Evolutionary conservation across 495 filamentous ascomycete genomes (phyloP), one percentile per base, ranked within the genome.

Genomic region (Penicillium desertorum): DNA sequence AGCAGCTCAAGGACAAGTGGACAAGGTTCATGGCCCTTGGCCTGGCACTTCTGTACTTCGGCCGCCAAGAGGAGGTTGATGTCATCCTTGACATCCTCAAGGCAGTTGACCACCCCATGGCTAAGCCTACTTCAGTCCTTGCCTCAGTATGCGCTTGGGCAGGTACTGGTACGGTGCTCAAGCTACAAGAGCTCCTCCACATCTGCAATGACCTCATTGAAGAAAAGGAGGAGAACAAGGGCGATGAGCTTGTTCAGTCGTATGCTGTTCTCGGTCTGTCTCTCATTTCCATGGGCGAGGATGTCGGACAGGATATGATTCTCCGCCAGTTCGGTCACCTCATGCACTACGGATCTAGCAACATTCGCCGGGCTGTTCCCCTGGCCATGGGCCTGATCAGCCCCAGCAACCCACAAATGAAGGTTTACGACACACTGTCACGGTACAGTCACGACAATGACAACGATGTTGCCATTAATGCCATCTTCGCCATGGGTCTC

Each of bases 351-450:
- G 93, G 95, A 48, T 94, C 96, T 62, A 81, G 91, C 67, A 96
- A 98, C 70, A 99, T 99, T 64, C 89, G 94, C 27, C 91, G 90
- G 63, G 92, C 91, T 27, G 95, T 99, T 20, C 94, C 94, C 20
- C 80, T 99, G n/a, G 94, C 94, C 19, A 95, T 99, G 92, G 94
- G 90, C 64, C 81, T 99, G 50, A 84, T 99, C 65, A 94, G 89
- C 75, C 92, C 94, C 25, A 95, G 91, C 77, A 99, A 98, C 76
- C 94, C 94, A 8, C 95, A 98, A 70, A 99, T 99, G 93, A 99
- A 98, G 79, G 88, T 99, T 34, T 99, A 99, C 75, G 94, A 99
- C 69, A 98, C 94, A 0, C 76, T 99, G 20, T 98, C 95, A n/a
- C 82, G 94, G 59, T 99, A 99, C 77, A 93, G 88, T 60, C 94